Conservation (phyloP, 2,329 filamentous ascomycete genomes). For the Penicillium oxalicum region DNA sequence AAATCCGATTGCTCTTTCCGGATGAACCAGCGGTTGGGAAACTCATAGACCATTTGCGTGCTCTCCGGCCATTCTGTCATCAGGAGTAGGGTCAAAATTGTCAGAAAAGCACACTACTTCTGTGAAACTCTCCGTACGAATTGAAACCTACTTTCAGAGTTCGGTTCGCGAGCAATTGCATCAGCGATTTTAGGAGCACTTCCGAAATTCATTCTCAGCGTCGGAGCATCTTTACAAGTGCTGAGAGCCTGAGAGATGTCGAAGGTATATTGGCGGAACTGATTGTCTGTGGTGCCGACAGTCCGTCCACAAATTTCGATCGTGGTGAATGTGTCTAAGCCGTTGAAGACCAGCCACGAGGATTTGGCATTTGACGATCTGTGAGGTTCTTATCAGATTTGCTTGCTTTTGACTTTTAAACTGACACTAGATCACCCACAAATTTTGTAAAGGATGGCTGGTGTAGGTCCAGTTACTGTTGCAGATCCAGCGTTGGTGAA, state of each 20-base stretch:
- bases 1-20: conserved; percentile 59
- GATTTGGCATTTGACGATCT: conserved; percentile 29
- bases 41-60: conserved; percentile 48
- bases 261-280: conserved; percentile 58
- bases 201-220: conserved; percentile 51
- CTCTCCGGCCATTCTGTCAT: conserved; percentile 44
- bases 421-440: conserved; percentile 28
- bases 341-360: conserved; percentile 56
- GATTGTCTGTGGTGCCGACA: conserved; percentile 55
- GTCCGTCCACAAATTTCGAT: conserved; percentile 51
- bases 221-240: conserved; percentile 36
- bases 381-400: neutral
- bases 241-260: conserved; percentile 47
- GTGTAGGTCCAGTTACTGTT: conserved; percentile 57
- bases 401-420: too few relatives aligned
- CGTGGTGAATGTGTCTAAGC: conserved; percentile 56
- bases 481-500: conserved; percentile 55
- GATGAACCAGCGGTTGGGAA: conserved; percentile 50
- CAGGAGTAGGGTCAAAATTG: neutral
- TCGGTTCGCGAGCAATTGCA: conserved; percentile 47
- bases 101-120: neutral
- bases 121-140: neutral
- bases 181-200: conserved; percentile 51
- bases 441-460: conserved; percentile 39
- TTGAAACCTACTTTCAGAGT: conserved; percentile 38